Evolutionary conservation across 495 filamentous ascomycete species (phyloP).

Genomic region (Hyaloscypha hepaticicola): DNA sequence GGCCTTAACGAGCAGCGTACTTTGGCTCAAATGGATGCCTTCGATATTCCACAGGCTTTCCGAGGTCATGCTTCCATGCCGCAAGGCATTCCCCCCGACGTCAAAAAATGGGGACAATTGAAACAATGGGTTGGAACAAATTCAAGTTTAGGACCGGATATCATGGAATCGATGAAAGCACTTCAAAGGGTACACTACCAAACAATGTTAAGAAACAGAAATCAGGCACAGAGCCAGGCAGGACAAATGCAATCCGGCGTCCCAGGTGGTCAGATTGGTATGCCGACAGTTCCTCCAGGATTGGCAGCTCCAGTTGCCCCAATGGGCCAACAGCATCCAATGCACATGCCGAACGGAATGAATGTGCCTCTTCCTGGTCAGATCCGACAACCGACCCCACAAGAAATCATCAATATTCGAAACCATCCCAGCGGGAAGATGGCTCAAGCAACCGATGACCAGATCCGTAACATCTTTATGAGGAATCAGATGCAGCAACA

Average conservation of each 20-base stretch:
- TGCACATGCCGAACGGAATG: conserved; percentile 17
- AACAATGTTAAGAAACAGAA: conserved; percentile 32
- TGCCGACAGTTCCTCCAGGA: conserved; percentile 27
- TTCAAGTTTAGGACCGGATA: conserved; percentile 39
- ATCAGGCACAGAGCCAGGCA: conserved; percentile 23
- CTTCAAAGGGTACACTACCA: conserved; percentile 58
- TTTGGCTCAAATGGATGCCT: conserved; percentile 26
- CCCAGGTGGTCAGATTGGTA: conserved; percentile 36
- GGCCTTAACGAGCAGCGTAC: conserved; percentile 12
- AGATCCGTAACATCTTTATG: conserved; percentile 43
- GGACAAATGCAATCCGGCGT: conserved; percentile 40
- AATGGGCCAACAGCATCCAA: conserved; percentile 25
- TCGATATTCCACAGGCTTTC: conserved; percentile 25
- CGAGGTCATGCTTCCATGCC: conserved; percentile 30
- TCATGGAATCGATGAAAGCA: conserved; percentile 46
- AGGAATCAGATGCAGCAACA: conserved; percentile 29
- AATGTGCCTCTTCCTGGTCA: conserved; percentile 31
- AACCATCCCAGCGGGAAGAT: conserved; percentile 40
- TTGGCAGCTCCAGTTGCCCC: conserved; percentile 33
- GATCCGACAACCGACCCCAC: conserved; percentile 39
- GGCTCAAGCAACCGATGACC: conserved; percentile 50
- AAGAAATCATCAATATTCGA: conserved; percentile 49
- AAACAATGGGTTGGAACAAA: conserved; percentile 60
- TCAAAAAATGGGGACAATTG: conserved; percentile 72
- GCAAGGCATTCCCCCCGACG: conserved; percentile 52